Percentiles rank a stretch among this genome's conserved stretches.
Evolutionary conservation across 352 stramenopile genomes (phyloP).

Genomic region (Globisporangium okanoganense): DNA sequence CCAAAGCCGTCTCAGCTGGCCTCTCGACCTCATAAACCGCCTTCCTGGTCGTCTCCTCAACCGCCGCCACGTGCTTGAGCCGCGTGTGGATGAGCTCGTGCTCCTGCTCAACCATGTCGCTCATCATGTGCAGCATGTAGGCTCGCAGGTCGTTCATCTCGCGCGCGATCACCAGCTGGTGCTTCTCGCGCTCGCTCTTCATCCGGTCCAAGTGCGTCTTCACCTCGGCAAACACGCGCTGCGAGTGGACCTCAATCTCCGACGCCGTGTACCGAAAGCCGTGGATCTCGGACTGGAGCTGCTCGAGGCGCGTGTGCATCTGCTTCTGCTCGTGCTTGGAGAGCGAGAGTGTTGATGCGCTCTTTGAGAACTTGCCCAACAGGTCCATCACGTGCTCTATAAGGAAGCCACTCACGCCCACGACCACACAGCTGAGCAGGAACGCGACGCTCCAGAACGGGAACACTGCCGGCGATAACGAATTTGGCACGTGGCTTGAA

Average conservation of each 20-base stretch:
- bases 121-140: constrained; percentile 44
- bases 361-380: constrained; percentile 27
- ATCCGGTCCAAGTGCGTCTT: constrained; percentile 40
- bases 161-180: constrained; percentile 56
- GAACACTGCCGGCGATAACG: constrained; percentile 15
- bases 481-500: background rate
- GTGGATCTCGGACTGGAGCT: constrained; percentile 49
- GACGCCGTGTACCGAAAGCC: constrained; percentile 41
- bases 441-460: constrained; percentile 44
- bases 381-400: constrained; percentile 45
- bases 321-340: constrained; percentile 32
- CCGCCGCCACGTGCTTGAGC: constrained; percentile 25
- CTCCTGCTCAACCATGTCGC: constrained; percentile 56
- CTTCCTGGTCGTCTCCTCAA: constrained; percentile 17
- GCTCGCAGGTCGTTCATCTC: constrained; percentile 61
- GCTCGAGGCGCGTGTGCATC: constrained; percentile 42
- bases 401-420: constrained; percentile 51
- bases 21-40: background rate
- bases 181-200: constrained; percentile 40
- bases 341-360: constrained; percentile 19
- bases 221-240: constrained; percentile 52
- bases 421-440: constrained; percentile 30
- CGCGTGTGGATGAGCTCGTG: constrained; percentile 40
- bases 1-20: background rate
- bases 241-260: constrained; percentile 51